Conservation (phyloP, 495 filamentous ascomycete species). For the Neurospora tetrasperma region DNA sequence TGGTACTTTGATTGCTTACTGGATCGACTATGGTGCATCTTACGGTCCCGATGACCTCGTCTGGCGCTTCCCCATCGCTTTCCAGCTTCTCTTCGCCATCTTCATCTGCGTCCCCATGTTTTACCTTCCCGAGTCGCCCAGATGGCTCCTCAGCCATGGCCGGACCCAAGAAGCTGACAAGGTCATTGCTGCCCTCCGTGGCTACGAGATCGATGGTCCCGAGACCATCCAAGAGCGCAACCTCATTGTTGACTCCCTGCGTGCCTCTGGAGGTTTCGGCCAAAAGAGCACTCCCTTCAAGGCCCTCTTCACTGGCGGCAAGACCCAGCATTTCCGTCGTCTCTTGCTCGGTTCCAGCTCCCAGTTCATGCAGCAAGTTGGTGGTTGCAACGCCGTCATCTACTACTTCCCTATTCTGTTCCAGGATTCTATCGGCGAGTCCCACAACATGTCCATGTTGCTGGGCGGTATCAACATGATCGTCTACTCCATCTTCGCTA, state of each 20-base stretch:
- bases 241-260: constrained; percentile 55
- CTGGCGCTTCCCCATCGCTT: constrained; percentile 77
- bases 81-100: constrained; percentile 67
- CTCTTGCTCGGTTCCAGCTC: constrained; percentile 50
- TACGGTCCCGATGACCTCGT: constrained; percentile 54
- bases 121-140: constrained; percentile 66
- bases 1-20: constrained; percentile 69
- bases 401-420: constrained; percentile 79
- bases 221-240: constrained; percentile 48
- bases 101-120: constrained; percentile 53
- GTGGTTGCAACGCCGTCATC: constrained; percentile 71
- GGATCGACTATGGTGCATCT: constrained; percentile 69
- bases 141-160: constrained; percentile 61
- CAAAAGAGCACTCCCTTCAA: constrained; percentile 44
- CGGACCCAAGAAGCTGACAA: constrained; percentile 56
- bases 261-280: constrained; percentile 46
- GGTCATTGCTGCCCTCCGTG: constrained; percentile 60
- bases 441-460: constrained; percentile 52
- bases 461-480: constrained; percentile 74
- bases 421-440: constrained; percentile 48
- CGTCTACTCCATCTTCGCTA: constrained; percentile 67
- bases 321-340: constrained; percentile 55
- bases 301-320: constrained; percentile 50
- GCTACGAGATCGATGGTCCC: constrained; percentile 46
- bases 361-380: constrained; percentile 70